Base-by-base conservation (phyloP, 495 filamentous ascomycete species). In the Podospora australis region DNA sequence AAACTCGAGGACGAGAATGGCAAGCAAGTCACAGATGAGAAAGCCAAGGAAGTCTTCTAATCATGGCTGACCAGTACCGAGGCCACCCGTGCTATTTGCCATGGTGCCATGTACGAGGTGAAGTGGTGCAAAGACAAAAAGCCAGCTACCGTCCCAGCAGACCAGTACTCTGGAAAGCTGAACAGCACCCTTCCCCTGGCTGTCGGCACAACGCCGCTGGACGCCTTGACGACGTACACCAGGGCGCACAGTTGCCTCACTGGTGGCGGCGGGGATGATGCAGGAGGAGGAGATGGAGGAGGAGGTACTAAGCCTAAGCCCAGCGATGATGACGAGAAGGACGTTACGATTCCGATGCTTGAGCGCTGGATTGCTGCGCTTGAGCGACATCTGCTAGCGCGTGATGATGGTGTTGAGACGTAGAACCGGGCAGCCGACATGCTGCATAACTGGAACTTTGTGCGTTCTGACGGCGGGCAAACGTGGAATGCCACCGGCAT, bases 61-160 rank as follows among this genome's bases (percentile, higher is more conserved):
- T 6, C 6, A 6, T 34, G 30, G 30, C 30, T 34, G 3, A 34
- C 11, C 3, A 4, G 4, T 3, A 34, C 4, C 3, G 30, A 4
- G 11, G 3, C 44, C 6, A 3, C 35, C 11, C 49, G 42, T 2
- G 29, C 39, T 6, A 35, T 72, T 22, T 71, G 63, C 48, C 75
- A 78, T 40, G 75, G 69, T 0, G 66, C 68, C 16, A 67, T 74
- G 56, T 75, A 78, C 57, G 51, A 60, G 11, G 74, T 77, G 2
- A 22, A 42, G 5, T 79, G 66, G 65, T 43, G 71, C 34, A 11
- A 29, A 4, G 44, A 48, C 2, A 23, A 50, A 0, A 50, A 48
- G 16, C 70, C 71, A 4, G 22, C 34, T 7, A 62, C 24, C 0
- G 43, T 64, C 0, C 65, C 66, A 1, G 71, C 71, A 6, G 38